These are phyloP conservation scores for sorghum (Sorghum bicolor) DNA, from an alignment of 176 grass and related monocot species.

Conservation along the genomic window DNA sequence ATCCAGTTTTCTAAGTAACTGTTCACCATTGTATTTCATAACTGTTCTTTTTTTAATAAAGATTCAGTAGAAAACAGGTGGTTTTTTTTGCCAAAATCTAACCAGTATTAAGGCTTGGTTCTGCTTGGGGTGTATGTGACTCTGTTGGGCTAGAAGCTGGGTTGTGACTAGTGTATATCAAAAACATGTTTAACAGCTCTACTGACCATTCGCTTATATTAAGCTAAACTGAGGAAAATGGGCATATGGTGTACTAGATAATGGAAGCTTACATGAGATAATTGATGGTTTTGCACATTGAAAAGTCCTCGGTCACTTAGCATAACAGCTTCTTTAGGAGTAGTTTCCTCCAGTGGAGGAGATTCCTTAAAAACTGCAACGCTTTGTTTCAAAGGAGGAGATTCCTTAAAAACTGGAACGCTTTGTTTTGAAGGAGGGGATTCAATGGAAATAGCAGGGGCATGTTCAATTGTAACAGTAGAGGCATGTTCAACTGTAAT, in stretches of 20 bases:
- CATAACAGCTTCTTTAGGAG: constrained; percentile 30
- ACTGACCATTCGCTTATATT: background rate
- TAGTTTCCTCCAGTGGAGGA: constrained; percentile 25
- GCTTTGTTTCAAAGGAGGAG: constrained; percentile 45
- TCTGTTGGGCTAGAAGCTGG: background rate
- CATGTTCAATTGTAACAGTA: constrained; percentile 16
- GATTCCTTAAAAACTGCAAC: constrained; percentile 39
- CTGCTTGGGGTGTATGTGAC: background rate
- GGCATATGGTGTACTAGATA: background rate
- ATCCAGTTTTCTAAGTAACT: background rate
- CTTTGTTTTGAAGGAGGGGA: constrained; percentile 40
- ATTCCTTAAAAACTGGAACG: constrained; percentile 33
- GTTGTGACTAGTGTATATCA: background rate
- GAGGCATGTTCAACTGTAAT: constrained; percentile 30
- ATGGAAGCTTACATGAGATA: constrained; percentile 76
- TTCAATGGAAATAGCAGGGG: constrained; percentile 28
- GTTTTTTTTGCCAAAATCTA: constrained; percentile 5
- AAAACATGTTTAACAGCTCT: constrained; percentile 7
- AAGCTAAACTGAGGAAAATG: constrained; percentile 5
- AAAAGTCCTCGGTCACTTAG: constrained; percentile 54
- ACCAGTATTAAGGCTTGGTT: constrained; percentile 1
- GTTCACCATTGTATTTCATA: background rate
- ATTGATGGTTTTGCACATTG: constrained; percentile 53
- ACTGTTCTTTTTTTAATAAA: background rate
- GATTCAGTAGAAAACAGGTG: background rate